A percentile compares a stretch with the other conserved stretches of the same genome.
These are phyloP conservation scores for Mycena albidolilacea DNA, from an alignment of 768 basidiomycete genomes.

Conservation along the genomic window DNA sequence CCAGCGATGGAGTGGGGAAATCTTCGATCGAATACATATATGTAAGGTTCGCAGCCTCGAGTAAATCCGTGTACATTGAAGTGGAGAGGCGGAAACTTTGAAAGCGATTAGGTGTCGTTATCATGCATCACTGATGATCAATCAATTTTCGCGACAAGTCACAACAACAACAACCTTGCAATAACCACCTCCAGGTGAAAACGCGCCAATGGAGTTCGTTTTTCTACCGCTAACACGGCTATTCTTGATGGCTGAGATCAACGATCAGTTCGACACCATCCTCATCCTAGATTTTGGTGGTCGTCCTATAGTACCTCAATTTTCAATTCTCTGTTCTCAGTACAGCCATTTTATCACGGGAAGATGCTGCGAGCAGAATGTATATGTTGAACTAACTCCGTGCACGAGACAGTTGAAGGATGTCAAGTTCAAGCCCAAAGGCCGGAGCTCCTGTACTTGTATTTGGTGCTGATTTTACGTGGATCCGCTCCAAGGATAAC, in stretches of 20 bases:
- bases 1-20: too few species aligned
- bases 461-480: constrained; percentile 9
- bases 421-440: constrained; percentile 94
- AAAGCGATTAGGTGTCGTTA: too few species aligned
- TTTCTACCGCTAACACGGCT: not conserved
- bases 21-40: too few species aligned
- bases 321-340: constrained; percentile 56
- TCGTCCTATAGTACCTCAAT: not conserved
- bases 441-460: constrained; percentile 54
- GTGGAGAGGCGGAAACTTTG: too few species aligned
- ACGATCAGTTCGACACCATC: constrained; percentile 95
- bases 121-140: not conserved
- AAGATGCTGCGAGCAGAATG: constrained; percentile 96
- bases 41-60: too few species aligned
- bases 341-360: constrained; percentile 98
- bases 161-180: too few species aligned
- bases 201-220: not conserved
- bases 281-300: constrained; percentile 93
- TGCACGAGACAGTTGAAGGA: constrained; percentile 94
- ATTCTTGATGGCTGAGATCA: constrained; percentile 83
- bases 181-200: constrained; percentile 15
- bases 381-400: constrained; percentile 98
- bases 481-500: constrained; percentile 78
- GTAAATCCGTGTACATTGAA: not conserved
- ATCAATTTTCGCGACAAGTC: constrained; percentile 22